Conservation (phyloP, 2,329 filamentous ascomycete genomes). For the Monosporascus sp. region DNA sequence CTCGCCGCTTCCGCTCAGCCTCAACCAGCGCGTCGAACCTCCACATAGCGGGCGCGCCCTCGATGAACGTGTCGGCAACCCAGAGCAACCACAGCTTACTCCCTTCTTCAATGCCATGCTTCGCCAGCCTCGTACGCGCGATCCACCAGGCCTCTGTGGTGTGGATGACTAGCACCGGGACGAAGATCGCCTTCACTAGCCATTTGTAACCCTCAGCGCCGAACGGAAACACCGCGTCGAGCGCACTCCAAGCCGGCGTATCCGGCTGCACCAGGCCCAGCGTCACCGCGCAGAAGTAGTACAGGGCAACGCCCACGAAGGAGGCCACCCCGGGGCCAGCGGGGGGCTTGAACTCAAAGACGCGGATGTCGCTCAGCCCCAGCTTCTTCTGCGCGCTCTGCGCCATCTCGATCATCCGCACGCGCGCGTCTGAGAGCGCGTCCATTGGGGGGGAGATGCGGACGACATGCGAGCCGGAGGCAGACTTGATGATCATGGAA, state of each 20-base stretch:
- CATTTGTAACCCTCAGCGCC: slow-evolving; percentile 54
- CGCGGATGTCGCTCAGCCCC: slow-evolving; percentile 44
- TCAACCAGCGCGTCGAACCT: slow-evolving; percentile 46
- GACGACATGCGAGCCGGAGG: slow-evolving; percentile 45
- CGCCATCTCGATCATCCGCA: slow-evolving; percentile 67
- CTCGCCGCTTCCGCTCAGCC: slow-evolving; percentile 35
- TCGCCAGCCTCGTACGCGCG: slow-evolving; percentile 39
- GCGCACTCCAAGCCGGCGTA: slow-evolving; percentile 40
- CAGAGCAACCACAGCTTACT: slow-evolving; percentile 49
- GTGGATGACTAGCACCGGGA: slow-evolving; percentile 60
- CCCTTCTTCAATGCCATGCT: slow-evolving; percentile 41
- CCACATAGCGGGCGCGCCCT: slow-evolving; percentile 45
- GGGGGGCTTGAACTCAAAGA: slow-evolving; percentile 37
- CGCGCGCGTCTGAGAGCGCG: slow-evolving; percentile 61
- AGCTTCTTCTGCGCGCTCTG: slow-evolving; percentile 51
- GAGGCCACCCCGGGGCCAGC: slow-evolving; percentile 42
- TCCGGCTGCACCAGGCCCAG: slow-evolving; percentile 47
- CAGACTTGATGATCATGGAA: slow-evolving; percentile 54
- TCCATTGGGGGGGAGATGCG: slow-evolving; percentile 65
- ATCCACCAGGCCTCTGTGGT: slow-evolving; percentile 53
- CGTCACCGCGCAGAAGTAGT: slow-evolving; percentile 44
- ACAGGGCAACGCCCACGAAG: slow-evolving; percentile 49
- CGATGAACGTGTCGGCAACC: slow-evolving; percentile 46
- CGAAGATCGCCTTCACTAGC: slow-evolving; percentile 53
- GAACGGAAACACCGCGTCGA: slow-evolving; percentile 47